A percentile compares a stretch with the other conserved stretches of the same genome.
Conservation (phyloP, 306 rosid genomes). For the Malus sieversii region DNA sequence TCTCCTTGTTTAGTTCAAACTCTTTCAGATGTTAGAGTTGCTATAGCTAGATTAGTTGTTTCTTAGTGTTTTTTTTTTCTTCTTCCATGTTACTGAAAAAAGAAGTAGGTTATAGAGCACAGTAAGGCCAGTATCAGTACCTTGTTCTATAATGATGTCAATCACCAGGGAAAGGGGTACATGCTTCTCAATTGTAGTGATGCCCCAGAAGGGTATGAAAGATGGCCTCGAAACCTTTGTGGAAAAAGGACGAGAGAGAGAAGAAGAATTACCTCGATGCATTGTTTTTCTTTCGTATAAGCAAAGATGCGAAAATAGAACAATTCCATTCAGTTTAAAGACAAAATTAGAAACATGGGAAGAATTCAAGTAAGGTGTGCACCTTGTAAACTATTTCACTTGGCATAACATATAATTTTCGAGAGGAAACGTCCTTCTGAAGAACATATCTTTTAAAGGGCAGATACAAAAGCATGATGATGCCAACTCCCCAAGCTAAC, state of each 20-base stretch:
- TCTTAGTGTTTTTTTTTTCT: too few species aligned
- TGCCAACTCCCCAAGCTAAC: constrained; percentile 92
- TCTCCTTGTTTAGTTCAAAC: too few species aligned
- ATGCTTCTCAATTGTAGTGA: constrained; percentile 50
- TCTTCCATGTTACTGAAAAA: too few species aligned
- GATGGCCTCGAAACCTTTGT: constrained; percentile 81
- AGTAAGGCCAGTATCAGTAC: constrained; percentile 21
- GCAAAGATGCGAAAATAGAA: not conserved
- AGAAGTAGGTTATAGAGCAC: too few species aligned
- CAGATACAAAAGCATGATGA: constrained; percentile 79
- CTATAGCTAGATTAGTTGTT: too few species aligned
- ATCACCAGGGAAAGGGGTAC: constrained; percentile 70
- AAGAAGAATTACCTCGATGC: not conserved
- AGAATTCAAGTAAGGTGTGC: not conserved
- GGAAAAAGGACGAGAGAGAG: not conserved
- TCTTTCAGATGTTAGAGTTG: too few species aligned
- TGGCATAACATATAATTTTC: constrained; percentile 66
- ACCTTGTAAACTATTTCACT: constrained; percentile 77
- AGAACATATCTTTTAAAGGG: constrained; percentile 67
- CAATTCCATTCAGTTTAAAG: not conserved
- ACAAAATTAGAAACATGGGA: not conserved
- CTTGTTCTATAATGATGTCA: constrained; percentile 85
- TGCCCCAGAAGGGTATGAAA: constrained; percentile 68
- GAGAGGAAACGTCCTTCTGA: constrained; percentile 64
- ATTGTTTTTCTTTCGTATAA: not conserved